phyloP scores from a whole-genome alignment of 1,284 basidiomycete species.

The Melampsora americana region DNA sequence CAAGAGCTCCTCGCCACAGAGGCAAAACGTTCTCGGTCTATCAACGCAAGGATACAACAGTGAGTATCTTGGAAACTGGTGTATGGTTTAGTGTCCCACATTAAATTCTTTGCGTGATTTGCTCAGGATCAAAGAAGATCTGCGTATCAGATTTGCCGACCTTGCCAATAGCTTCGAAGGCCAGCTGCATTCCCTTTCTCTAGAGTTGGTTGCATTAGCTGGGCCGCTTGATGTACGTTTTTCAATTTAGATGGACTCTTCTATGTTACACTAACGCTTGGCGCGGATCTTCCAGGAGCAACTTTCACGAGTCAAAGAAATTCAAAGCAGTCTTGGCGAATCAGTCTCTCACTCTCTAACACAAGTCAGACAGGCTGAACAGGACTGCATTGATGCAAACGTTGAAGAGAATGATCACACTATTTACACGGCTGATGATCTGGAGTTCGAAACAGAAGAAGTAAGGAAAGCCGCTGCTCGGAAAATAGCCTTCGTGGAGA shows the following conservation, averaged over 20 bases:
- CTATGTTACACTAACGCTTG: constrained; percentile 6
- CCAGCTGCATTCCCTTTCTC: constrained; percentile 68
- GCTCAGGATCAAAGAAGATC: constrained; percentile 76
- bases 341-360: constrained; percentile 62
- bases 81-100: neutral
- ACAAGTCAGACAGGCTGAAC: constrained; percentile 65
- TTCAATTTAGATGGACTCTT: neutral
- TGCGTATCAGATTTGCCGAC: constrained; percentile 77
- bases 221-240: constrained; percentile 70
- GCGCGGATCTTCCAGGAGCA: constrained; percentile 58
- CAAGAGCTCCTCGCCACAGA: constrained; percentile 69
- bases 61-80: constrained; percentile 56
- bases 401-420: constrained; percentile 98
- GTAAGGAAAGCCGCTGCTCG: constrained; percentile 76
- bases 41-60: constrained; percentile 88
- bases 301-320: constrained; percentile 60
- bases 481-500: constrained; percentile 92
- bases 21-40: constrained; percentile 71
- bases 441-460: constrained; percentile 83
- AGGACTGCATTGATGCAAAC: constrained; percentile 79
- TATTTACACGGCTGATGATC: constrained; percentile 81
- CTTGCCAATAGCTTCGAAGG: constrained; percentile 80
- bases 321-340: constrained; percentile 65
- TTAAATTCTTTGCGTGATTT: neutral
- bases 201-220: constrained; percentile 70